Conservation (phyloP, 1,139 yeast genomes). For the Saccharomycopsis hybrid region DNA sequence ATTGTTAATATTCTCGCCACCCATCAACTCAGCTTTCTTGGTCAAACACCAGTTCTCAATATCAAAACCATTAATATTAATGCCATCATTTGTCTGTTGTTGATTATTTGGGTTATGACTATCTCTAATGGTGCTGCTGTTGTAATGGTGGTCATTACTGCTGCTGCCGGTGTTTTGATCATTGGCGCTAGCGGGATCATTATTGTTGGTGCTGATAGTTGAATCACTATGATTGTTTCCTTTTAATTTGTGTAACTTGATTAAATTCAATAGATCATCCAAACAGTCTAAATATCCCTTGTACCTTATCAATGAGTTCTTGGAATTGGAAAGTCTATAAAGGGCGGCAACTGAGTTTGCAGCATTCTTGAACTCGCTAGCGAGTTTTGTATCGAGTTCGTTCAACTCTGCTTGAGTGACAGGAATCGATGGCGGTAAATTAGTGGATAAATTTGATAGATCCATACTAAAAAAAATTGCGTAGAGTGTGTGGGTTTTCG, state of each 20-base stretch:
- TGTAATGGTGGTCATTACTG: no score
- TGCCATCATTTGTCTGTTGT: not conserved
- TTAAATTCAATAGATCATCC: conserved; percentile 45
- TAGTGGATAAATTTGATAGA: conserved; percentile 45
- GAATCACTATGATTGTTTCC: no score
- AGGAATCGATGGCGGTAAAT: conserved; percentile 44
- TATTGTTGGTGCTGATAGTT: no score
- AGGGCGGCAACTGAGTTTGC: conserved; percentile 61
- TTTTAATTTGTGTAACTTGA: conserved; percentile 27
- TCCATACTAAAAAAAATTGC: conserved; percentile 42
- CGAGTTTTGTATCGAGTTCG: conserved; percentile 39
- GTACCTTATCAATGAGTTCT: conserved; percentile 37
- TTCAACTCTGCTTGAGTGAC: conserved; percentile 38
- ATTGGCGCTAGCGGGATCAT: no score
- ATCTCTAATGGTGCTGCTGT: conserved; percentile 25
- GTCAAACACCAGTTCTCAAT: conserved; percentile 48
- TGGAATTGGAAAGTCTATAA: conserved; percentile 46
- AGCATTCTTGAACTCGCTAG: conserved; percentile 53
- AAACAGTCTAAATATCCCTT: conserved; percentile 54
- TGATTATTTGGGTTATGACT: not conserved
- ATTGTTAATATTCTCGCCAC: conserved; percentile 23
- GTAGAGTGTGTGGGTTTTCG: no score
- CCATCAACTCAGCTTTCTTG: conserved; percentile 41
- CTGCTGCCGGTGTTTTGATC: not conserved
- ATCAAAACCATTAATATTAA: conserved; percentile 31